A percentile compares a stretch with the other conserved stretches of the same genome.
These are phyloP conservation scores for Pogostemon cablin DNA, from an alignment of 257 asterid genomes.

Conservation along the genomic window DNA sequence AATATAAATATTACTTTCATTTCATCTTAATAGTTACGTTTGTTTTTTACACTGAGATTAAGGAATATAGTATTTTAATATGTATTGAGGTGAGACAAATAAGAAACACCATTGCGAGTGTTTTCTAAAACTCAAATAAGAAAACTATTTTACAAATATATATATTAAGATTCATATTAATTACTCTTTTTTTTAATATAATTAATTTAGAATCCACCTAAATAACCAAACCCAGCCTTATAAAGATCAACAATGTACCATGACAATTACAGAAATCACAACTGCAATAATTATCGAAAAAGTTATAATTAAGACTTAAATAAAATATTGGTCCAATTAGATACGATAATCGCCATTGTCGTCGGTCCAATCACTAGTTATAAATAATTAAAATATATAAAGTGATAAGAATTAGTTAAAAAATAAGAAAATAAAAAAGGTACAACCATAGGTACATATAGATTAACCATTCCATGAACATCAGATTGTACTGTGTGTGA, in stretches of 20 bases:
- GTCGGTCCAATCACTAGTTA: conserved; percentile 10
- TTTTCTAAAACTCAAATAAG: too few relatives aligned
- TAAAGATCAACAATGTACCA: background rate
- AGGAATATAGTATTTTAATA: too few relatives aligned
- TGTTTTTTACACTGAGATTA: too few relatives aligned
- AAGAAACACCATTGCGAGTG: too few relatives aligned
- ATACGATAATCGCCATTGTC: background rate
- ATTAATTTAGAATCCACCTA: too few relatives aligned
- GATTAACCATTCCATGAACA: background rate
- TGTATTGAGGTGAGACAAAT: too few relatives aligned
- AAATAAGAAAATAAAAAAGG: background rate
- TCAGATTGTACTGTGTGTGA: background rate
- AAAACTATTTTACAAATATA: too few relatives aligned
- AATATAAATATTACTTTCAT: too few relatives aligned
- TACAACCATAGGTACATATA: conserved; percentile 2
- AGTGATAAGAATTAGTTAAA: background rate
- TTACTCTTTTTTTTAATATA: too few relatives aligned
- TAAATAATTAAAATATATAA: background rate
- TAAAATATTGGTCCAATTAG: conserved; percentile 10
- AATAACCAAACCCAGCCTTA: too few relatives aligned
- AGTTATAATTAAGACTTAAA: background rate
- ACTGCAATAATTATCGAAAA: background rate
- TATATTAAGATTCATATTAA: too few relatives aligned
- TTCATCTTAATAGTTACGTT: too few relatives aligned
- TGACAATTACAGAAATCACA: background rate